Evolutionary conservation across 768 basidiomycete species (phyloP), one percentile per base, ranked within the genome.

Genomic region (Kwoniella heveanensis): DNA sequence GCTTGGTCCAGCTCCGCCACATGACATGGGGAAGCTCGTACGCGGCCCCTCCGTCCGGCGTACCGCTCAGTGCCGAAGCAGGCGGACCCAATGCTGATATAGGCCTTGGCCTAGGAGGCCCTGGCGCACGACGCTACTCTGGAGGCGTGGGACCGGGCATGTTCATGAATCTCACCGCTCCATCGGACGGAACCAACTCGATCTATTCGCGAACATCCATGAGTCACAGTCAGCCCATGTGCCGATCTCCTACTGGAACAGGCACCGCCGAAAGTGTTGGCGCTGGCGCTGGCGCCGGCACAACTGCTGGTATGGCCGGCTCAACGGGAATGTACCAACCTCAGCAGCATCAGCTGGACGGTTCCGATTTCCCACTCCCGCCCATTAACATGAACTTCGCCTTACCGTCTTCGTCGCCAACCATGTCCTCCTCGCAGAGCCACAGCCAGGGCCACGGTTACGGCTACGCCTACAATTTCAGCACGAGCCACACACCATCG

Each of bases 21-120:
- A 17, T 58, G 26, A 47, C 48, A 12, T 64, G 63, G 63, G 63
- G 63, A 21, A 50, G 50, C 17, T 64, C 63, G 24, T 64, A 64
- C 36, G 55, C 63, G 29, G 29, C 56, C 7, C 62, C 62, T 44
- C 47, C 60, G 15, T 26, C 39, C 25, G 60, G 52, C 19, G 29
- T 54, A 17, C 32, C 27, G 9, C 53, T 62, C 44, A 22, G n/a
- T 17, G 39, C 39, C 15, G 39, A 44, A 44, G 39, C 39, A 9
- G 39, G 39, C 39, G 39, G 39, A 9, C 39, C 39, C 39, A 44
- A 44, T 44, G 39, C 39, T 3, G 39, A 44, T 3, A 44, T 44
- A 3, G 39, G 39, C 39, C 17, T 44, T 3, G 39, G 39, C 3
- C 39, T 44, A 9, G 39, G 39, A 8, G 39, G 39, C 9, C 39